Conservation (phyloP, 164 flowering plant species). For the Aristolochia fimbriata region DNA sequence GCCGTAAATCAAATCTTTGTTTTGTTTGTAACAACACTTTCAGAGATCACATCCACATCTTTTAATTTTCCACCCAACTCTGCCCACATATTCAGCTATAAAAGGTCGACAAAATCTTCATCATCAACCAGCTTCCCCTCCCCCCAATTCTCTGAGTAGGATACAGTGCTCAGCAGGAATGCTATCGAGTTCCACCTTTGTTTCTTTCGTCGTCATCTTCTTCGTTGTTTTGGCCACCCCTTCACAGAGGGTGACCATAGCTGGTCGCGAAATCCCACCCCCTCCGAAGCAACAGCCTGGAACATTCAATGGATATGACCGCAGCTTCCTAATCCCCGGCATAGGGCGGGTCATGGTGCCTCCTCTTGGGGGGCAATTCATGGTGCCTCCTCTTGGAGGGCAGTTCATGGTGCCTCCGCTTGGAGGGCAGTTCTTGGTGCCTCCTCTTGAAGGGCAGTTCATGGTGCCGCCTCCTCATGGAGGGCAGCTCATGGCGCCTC, state of each 20-base stretch:
- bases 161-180: no score
- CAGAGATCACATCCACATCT: no score
- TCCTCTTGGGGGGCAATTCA: not conserved
- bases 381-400: not conserved
- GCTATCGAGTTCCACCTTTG: not conserved
- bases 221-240: conserved; percentile 14
- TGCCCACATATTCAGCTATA: no score
- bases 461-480: conserved; percentile 6
- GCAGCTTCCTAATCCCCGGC: conserved; percentile 9
- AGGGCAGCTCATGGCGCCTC: no score
- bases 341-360: conserved; percentile 6
- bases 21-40: no score
- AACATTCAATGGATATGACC: not conserved
- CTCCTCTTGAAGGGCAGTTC: not conserved
- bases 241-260: conserved; percentile 8
- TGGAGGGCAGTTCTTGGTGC: not conserved
- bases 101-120: no score
- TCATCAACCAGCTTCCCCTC: no score
- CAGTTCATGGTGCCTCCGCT: conserved; percentile 1
- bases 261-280: conserved; percentile 16
- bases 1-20: no score
- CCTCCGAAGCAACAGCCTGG: not conserved
- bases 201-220: conserved; percentile 13
- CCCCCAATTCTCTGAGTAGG: no score
- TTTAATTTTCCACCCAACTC: no score